Evolutionary conservation across 345 rosid species (phyloP).

Genomic region (Luvunga scandens): DNA sequence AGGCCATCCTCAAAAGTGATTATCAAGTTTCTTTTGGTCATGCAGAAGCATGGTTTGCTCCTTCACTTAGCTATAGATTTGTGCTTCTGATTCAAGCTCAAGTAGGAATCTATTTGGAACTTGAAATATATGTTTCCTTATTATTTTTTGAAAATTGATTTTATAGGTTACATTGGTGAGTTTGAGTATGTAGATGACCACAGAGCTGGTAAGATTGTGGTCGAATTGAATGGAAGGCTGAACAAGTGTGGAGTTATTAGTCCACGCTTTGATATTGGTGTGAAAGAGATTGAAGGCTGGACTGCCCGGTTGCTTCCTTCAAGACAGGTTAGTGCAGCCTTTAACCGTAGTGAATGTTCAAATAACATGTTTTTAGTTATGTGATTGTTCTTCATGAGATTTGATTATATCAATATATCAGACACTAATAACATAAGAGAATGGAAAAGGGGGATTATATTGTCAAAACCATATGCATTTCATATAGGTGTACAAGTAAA

Average conservation of each 20-base stretch:
- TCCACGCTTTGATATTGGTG: slow-evolving; percentile 84
- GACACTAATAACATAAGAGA: not conserved
- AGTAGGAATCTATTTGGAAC: not conserved
- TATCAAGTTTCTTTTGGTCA: slow-evolving; percentile 76
- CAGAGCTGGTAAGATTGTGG: slow-evolving; percentile 80
- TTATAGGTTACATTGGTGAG: slow-evolving; percentile 74
- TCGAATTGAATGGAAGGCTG: slow-evolving; percentile 70
- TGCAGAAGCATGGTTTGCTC: slow-evolving; percentile 76
- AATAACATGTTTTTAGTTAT: not conserved
- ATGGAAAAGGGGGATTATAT: not conserved
- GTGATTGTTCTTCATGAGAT: not conserved
- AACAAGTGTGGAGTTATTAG: slow-evolving; percentile 87
- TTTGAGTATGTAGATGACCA: slow-evolving; percentile 85
- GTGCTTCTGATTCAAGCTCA: not conserved
- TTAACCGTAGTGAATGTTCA: not conserved
- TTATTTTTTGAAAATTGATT: not conserved
- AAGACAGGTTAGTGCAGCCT: slow-evolving; percentile 56
- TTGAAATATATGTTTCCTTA: not conserved
- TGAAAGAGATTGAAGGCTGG: slow-evolving; percentile 83
- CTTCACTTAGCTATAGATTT: not conserved
- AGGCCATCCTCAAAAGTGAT: slow-evolving; percentile 84
- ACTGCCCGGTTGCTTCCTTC: slow-evolving; percentile 86
- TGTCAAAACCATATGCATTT: not conserved
- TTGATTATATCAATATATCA: not conserved
- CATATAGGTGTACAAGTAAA: not conserved